Evolutionary conservation across 2,329 filamentous ascomycete species (phyloP).

Genomic region (Beauveria asiatica): DNA sequence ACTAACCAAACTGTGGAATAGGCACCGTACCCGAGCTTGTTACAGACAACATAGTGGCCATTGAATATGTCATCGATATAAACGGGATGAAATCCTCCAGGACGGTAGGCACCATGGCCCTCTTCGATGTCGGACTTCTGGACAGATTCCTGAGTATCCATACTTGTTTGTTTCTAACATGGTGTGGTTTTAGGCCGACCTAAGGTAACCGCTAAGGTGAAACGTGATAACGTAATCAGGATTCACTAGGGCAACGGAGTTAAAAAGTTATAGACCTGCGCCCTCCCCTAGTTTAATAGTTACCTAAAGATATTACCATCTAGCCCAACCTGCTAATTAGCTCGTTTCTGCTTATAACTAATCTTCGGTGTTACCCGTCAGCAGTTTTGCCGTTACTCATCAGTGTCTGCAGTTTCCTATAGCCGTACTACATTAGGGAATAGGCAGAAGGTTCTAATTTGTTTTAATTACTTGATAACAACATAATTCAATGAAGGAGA

Average conservation of each 20-base stretch:
- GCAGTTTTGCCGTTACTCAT: too few species aligned
- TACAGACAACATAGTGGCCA: constrained; percentile 13
- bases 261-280: too few species aligned
- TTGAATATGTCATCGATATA: neutral
- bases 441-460: too few species aligned
- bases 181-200: neutral
- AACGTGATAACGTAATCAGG: neutral
- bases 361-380: too few species aligned
- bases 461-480: too few species aligned
- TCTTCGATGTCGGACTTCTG: neutral
- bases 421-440: too few species aligned
- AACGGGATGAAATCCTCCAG: neutral
- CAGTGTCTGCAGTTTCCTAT: too few species aligned
- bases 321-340: too few species aligned
- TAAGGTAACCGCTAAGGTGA: neutral
- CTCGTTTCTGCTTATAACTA: too few species aligned
- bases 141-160: neutral
- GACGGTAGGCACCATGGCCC: neutral
- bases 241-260: neutral
- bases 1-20: constrained; percentile 19
- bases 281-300: too few species aligned
- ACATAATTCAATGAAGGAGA: too few species aligned
- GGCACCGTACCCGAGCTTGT: constrained; percentile 17
- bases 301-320: too few species aligned
- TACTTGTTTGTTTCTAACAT: neutral